Evolutionary conservation across 345 rosid genomes (phyloP), one percentile per base, ranked within the genome.

Genomic region (Eucalyptus curtisii): DNA sequence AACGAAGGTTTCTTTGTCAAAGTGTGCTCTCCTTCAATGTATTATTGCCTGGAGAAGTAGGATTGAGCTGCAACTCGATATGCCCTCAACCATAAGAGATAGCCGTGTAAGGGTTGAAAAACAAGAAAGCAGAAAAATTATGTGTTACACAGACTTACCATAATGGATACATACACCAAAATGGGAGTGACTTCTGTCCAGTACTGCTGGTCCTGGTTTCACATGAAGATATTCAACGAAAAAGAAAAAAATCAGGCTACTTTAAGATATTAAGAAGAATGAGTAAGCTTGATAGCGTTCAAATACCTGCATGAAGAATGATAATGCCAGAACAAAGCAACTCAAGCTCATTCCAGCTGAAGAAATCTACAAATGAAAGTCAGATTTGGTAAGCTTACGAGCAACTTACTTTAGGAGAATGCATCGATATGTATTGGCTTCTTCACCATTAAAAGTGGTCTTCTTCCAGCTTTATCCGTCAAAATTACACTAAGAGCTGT

Each of bases 401-500:
- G 42, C 27, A 27, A 31, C 50, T 79, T 44, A 81, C 14, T 19
- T 27, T 25, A 50, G 27, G 13, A 42, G n/a, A n/a, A 33, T 88
- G 12, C 44, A 33, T 31, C 30, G 6, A n/a, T 87, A 59, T 59
- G 45, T 16, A 1, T 19, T 27, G 52, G 22, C 49, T 27, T 49
- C 44, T 6, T 47, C n/a, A 76, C 47, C 85, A 49, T 48, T 24
- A 66, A 48, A 81, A 88, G 76, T 10, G 44, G 88, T 33, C 89
- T 53, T 87, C 94, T 89, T 87, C 94, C 93, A 10, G 30, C 66
- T 86, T 86, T 89, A 89, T 92, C 94, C 13, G 86, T 90, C 31
- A 90, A 59, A 15, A 90, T 19, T 33, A 92, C 20, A 7, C 90
- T 64, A 8, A 87, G 44, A 30, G 52, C 37, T 4, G 84, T 71